These are phyloP conservation scores for Rhizophora mangle DNA, from an alignment of 345 rosid species.

Conservation along the genomic window DNA sequence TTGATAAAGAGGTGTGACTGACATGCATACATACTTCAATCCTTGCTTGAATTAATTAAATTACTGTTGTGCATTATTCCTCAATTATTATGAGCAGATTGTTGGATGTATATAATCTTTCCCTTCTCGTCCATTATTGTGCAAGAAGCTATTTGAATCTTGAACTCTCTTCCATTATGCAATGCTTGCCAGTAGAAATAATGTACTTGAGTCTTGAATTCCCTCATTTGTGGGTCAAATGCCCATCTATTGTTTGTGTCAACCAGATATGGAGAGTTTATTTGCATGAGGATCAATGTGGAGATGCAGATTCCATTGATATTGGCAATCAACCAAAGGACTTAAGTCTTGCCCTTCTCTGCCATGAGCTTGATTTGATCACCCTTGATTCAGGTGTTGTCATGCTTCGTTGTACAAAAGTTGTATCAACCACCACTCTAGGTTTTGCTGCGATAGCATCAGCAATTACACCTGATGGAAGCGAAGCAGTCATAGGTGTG, in stretches of 20 bases:
- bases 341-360: constrained; percentile 65
- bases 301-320: constrained; percentile 58
- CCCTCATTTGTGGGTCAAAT: not conserved
- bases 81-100: too few relatives aligned
- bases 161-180: too few relatives aligned
- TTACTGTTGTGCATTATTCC: too few relatives aligned
- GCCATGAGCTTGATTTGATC: constrained; percentile 67
- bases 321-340: constrained; percentile 87
- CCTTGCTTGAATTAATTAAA: too few relatives aligned
- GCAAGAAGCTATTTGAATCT: not conserved
- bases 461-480: constrained; percentile 82
- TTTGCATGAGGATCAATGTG: constrained; percentile 70
- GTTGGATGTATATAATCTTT: not conserved
- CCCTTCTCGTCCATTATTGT: not conserved
- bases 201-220: not conserved
- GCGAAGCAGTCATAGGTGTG: constrained; percentile 79
- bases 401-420: constrained; percentile 63
- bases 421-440: constrained; percentile 65
- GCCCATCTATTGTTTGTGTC: not conserved
- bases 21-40: not conserved
- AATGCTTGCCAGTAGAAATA: too few relatives aligned
- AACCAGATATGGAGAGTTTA: constrained; percentile 70
- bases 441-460: constrained; percentile 80
- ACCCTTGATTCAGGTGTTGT: constrained; percentile 80
- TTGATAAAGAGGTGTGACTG: constrained; percentile 73